These are phyloP conservation scores for Fusarium tricinctum DNA, from an alignment of 2,329 filamentous ascomycete genomes.

Conservation along the genomic window DNA sequence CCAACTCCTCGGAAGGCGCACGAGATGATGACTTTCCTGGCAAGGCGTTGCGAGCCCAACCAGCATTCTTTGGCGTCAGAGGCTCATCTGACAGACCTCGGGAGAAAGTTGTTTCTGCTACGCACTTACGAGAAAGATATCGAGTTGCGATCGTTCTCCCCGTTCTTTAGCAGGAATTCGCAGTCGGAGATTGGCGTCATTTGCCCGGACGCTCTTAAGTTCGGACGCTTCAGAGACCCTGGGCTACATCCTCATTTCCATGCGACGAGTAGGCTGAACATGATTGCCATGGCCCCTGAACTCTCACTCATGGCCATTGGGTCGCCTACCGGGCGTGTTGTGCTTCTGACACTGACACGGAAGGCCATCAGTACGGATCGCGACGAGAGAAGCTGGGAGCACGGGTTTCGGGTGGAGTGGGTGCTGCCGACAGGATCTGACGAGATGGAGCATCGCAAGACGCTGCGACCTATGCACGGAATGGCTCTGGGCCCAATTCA, in stretches of 20 bases:
- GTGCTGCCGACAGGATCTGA: constrained; percentile 63
- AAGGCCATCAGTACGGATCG: constrained; percentile 47
- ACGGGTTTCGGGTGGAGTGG: constrained; percentile 68
- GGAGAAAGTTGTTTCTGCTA: constrained; percentile 55
- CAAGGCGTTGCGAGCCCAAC: constrained; percentile 34
- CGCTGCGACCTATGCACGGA: constrained; percentile 71
- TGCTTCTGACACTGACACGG: constrained; percentile 70
- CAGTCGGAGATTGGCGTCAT: constrained; percentile 51
- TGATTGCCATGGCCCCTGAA: constrained; percentile 75
- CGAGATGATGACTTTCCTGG: constrained; percentile 44
- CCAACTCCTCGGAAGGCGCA: constrained; percentile 31
- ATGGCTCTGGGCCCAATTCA: constrained; percentile 77
- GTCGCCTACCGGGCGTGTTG: constrained; percentile 75
- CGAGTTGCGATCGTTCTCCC: constrained; percentile 59
- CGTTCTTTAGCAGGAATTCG: constrained; percentile 32
- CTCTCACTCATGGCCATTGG: constrained; percentile 77
- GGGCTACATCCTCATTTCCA: constrained; percentile 49
- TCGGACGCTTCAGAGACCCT: constrained; percentile 45
- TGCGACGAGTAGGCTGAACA: constrained; percentile 64
- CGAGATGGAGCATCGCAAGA: constrained; percentile 61
- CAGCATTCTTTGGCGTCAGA: constrained; percentile 19
- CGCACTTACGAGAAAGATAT: constrained; percentile 65
- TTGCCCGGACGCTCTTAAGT: constrained; percentile 51
- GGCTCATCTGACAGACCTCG: constrained; percentile 24
- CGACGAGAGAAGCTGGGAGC: constrained; percentile 50